phyloP scores from a whole-genome alignment of 108 stramenopile species.

The Skeletonema costatum region DNA sequence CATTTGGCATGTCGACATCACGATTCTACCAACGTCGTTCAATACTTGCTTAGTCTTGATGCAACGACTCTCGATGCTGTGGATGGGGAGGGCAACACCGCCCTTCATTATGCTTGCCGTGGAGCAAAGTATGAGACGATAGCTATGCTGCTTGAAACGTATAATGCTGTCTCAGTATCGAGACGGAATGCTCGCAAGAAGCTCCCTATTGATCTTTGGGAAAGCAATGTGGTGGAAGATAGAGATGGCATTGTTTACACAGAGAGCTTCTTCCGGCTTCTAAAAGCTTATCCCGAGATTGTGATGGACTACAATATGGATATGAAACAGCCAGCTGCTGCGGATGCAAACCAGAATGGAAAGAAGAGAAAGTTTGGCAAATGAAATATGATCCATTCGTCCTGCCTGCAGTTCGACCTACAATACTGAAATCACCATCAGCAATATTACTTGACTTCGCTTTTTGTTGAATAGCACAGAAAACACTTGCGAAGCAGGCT shows the following conservation, averaged over 20 bases:
- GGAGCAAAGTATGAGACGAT: not conserved
- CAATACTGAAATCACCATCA: no score
- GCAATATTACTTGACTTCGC: no score
- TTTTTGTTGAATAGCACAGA: no score
- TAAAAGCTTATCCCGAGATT: not conserved
- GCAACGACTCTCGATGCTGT: not conserved
- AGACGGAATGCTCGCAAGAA: not conserved
- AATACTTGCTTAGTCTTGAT: not conserved
- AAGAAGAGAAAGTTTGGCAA: no score
- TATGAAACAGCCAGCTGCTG: no score
- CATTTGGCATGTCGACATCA: not conserved
- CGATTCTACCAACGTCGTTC: not conserved
- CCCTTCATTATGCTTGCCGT: not conserved
- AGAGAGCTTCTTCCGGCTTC: not conserved
- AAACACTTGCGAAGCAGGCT: no score
- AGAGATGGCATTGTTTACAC: not conserved
- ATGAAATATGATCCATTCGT: no score
- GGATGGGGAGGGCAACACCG: not conserved
- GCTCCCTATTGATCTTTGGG: not conserved
- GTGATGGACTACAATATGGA: not conserved
- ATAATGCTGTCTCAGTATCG: not conserved
- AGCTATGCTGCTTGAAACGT: not conserved
- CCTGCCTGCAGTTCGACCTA: no score
- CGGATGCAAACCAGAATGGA: no score
- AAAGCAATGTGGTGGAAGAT: not conserved